Evolutionary conservation across 176 grass and related monocot genomes (phyloP), one percentile per base, ranked within the genome.

Genomic region (Aegilops umbellulata): DNA sequence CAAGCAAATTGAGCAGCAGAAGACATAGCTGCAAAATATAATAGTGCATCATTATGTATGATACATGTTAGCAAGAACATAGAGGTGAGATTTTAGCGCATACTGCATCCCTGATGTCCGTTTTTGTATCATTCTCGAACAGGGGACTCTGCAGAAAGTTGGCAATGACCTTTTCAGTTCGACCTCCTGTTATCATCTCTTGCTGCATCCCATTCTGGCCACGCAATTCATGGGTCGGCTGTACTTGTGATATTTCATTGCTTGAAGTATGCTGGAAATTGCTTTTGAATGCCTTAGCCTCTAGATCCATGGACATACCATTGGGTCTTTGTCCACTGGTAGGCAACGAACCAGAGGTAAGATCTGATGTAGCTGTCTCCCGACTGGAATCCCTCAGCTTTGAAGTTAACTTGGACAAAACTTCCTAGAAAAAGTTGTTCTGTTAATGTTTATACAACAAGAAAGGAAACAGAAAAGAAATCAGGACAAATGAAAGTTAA

Each of bases 121-220:
- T 65, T 65, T 79, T 77, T 57, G 61, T 73, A 63, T 92, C 90
- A 53, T 79, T 80, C 89, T 88, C 69, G 84, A 98, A 85, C 84
- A 98, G 53, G 2, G 95, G 90, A 86, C 79, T 89, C 77, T 92
- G 93, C 65, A 92, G 86, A 85, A 98, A 94, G 74, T 88, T 88
- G 20, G 86, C 38, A 70, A 98, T 82, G 32, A 94, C 91, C 58
- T 95, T 95, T 85, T 98, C 89, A 79, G 93, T 94, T 69, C 64
- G 91, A 57, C 60, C 94, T 74, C 74, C 81, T 65, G 69, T 47
- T 47, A 70, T 73, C 55, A 55, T 83, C 27, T 86, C 86, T 58
- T 80, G 25, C 41, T 57, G 44, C 26, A 55, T 47, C 83, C 79
- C 67, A 74, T 90, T 69, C 44, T 80, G 80, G 58, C 32, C 83